Evolutionary conservation across 208 protist species (phyloP), one percentile per base, ranked within the genome.

Genomic region (Acanthamoeba lenticulata): DNA sequence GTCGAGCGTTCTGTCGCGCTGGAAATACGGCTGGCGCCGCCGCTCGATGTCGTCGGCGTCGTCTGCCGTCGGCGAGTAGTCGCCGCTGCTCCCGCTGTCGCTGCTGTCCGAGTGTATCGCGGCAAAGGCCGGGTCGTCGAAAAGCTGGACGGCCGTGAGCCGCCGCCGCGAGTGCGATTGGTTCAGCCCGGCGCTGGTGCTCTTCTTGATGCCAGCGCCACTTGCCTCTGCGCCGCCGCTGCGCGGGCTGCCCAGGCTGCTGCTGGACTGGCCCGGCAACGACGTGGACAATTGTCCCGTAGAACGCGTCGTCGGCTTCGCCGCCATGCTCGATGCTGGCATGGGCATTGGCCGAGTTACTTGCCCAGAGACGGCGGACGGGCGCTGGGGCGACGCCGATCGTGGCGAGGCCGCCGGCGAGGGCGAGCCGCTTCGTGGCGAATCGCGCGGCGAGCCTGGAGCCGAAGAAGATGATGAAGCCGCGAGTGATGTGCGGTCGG

Each of bases 1-100:
- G 45, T 89, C n/a, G 4, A 89, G 52, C 21, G 47, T 89, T 34
- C 36, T 89, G 81, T 55, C 52, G 52, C 45, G 81, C 13, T 89
- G 81, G 29, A 89, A 4, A 32, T 89, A 89, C 17, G n/a, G 81
- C 44, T 89, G 81, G 7, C 52, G 44, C 44, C 81, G n/a, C 1
- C 81, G 38, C 19, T 89, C 81, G 81, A 34, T n/a, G 5, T 65
- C 81, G 24, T 89, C 52, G 27, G 2, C 11, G n/a, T 89, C 81
- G 21, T 60, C 81, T 19, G 34, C 2, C 9, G n/a, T 5, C 24
- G 29, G 34, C 29, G 38, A 2, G 52, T 9, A n/a, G 3, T 55
- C 52, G 7, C 6, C 52, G 42, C 74, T 49, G 21, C 38, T 40
- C 5, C n/a, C 52, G 69, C 32, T 74, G 65, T 29, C 38, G 24